Percentiles rank a stretch among this genome's conserved stretches.
phyloP scores from a whole-genome alignment of 164 flowering plant species.

The Euptelea pleiosperma region DNA sequence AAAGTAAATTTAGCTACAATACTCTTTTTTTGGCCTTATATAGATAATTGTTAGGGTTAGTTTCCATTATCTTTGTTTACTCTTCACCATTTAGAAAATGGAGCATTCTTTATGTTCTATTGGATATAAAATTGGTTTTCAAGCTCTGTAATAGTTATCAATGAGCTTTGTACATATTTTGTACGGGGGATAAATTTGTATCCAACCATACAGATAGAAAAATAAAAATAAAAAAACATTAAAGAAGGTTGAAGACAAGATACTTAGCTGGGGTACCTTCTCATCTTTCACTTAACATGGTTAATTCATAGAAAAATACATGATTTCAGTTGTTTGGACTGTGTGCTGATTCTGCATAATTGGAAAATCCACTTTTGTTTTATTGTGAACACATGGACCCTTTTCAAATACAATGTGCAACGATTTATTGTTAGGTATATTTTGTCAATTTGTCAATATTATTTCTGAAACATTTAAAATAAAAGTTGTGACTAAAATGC shows the following conservation, averaged over 20 bases:
- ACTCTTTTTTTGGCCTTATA: not conserved
- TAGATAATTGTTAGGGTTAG: not conserved
- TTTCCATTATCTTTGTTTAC: not conserved
- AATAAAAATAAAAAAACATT: slow-evolving; percentile 77
- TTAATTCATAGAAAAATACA: not conserved
- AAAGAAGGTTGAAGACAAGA: slow-evolving; percentile 78
- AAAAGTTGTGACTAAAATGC: too few relatives aligned
- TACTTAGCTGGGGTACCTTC: slow-evolving; percentile 92
- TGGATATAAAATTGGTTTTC: not conserved
- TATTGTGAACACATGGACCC: too few relatives aligned
- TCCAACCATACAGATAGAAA: slow-evolving; percentile 78
- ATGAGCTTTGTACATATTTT: slow-evolving; percentile 10
- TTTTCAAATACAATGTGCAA: too few relatives aligned
- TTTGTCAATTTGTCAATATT: too few relatives aligned
- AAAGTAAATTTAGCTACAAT: not conserved
- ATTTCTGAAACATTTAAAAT: too few relatives aligned
- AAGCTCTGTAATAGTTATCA: not conserved
- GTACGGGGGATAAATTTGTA: slow-evolving; percentile 76
- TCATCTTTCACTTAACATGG: not conserved
- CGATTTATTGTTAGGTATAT: too few relatives aligned
- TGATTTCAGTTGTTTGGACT: not conserved
- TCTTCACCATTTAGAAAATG: not conserved
- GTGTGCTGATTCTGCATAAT: too few relatives aligned
- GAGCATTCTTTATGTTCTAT: not conserved
- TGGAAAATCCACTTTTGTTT: too few relatives aligned